Conservation (phyloP, 208 protist species). For the Perkinsela sp. region DNA sequence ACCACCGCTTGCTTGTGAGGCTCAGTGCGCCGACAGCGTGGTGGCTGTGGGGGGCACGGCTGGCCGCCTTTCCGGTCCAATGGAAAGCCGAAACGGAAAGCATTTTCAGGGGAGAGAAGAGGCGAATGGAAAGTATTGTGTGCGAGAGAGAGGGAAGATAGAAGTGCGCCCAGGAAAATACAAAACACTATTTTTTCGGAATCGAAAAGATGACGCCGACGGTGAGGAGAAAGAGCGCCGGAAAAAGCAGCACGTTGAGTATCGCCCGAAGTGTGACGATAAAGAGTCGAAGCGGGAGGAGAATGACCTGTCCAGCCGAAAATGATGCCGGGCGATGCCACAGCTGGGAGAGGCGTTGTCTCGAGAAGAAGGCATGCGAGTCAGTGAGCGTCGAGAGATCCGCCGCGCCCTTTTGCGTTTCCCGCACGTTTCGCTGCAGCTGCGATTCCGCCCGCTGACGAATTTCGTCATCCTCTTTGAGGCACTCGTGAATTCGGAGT, state of each 20-base stretch:
- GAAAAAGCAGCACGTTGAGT: background rate
- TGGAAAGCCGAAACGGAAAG: too few species aligned
- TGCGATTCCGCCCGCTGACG: background rate
- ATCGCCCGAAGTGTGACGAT: background rate
- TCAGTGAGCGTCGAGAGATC: background rate
- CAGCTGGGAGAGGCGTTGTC: too few species aligned
- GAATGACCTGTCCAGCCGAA: background rate
- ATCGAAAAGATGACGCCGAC: background rate
- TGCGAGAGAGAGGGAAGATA: too few species aligned
- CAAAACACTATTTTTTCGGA: background rate
- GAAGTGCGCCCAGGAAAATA: too few species aligned
- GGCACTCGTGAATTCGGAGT: background rate
- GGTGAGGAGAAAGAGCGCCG: background rate
- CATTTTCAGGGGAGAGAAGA: too few species aligned
- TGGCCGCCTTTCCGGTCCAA: too few species aligned
- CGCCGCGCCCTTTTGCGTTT: background rate
- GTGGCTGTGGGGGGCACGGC: too few species aligned
- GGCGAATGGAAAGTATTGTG: too few species aligned
- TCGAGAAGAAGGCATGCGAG: too few species aligned
- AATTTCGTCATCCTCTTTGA: background rate
- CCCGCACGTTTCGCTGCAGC: background rate
- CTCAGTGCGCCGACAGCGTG: too few species aligned
- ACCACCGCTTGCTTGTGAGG: too few species aligned
- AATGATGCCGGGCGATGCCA: too few species aligned
- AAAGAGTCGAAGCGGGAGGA: background rate